Conservation (phyloP, 2,329 filamentous ascomycete species). For the Tolypocladium tropicale region DNA sequence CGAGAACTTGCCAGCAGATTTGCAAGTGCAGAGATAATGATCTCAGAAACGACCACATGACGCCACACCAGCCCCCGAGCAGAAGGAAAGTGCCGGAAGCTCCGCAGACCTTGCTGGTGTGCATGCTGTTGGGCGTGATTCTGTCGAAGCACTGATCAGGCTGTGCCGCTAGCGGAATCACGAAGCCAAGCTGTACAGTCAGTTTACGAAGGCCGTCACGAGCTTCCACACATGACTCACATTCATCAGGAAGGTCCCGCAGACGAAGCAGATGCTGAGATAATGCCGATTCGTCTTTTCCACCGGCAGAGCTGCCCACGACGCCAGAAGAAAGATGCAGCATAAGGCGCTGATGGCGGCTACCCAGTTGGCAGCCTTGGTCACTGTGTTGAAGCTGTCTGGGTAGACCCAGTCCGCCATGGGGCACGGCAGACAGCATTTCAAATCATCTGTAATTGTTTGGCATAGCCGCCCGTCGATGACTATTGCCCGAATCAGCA, state of each 20-base stretch:
- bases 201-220: slow-evolving; percentile 4
- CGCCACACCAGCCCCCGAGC: slow-evolving; percentile 72
- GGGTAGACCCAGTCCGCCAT: slow-evolving; percentile 66
- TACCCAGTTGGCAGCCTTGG: slow-evolving; percentile 67
- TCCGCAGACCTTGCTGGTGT: slow-evolving; percentile 69
- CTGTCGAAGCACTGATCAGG: slow-evolving; percentile 77
- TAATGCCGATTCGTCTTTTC: slow-evolving; percentile 92
- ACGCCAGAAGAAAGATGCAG: slow-evolving; percentile 66
- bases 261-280: slow-evolving; percentile 75
- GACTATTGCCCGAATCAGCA: slow-evolving; percentile 30
- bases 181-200: slow-evolving; percentile 64
- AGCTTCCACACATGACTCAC: slow-evolving; percentile 37
- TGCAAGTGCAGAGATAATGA: slow-evolving; percentile 89
- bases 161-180: slow-evolving; percentile 70
- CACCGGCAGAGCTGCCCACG: slow-evolving; percentile 69
- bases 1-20: slow-evolving; percentile 93
- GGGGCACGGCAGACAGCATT: slow-evolving; percentile 87
- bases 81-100: slow-evolving; percentile 81
- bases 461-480: slow-evolving; percentile 44
- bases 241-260: slow-evolving; percentile 68
- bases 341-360: slow-evolving; percentile 64
- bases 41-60: slow-evolving; percentile 86
- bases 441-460: slow-evolving; percentile 35
- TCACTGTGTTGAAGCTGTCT: slow-evolving; percentile 48
- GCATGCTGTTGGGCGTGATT: slow-evolving; percentile 93